Conservation (phyloP, 805 yeast genomes). For the Kodamaea sagamina region DNA sequence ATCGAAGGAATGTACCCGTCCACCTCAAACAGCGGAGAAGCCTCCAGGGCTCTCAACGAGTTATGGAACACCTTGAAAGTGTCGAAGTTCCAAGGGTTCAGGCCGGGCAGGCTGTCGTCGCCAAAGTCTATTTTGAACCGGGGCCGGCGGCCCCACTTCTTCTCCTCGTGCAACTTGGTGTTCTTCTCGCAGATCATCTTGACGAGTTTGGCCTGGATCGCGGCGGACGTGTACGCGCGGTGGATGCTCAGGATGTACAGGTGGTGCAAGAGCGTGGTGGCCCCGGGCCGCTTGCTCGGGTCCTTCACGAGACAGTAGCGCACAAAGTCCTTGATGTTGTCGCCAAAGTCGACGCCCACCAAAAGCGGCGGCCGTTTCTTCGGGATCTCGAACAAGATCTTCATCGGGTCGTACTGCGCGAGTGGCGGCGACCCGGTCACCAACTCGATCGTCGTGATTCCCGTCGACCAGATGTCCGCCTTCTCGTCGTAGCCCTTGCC, state of each 20-base stretch:
- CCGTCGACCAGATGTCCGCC: slow-evolving; percentile 95
- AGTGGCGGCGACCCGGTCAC: slow-evolving; percentile 82
- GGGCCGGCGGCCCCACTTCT: slow-evolving; percentile 5
- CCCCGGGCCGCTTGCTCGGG: slow-evolving; percentile 65
- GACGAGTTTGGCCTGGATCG: slow-evolving; percentile 26
- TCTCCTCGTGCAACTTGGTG: slow-evolving; percentile 3
- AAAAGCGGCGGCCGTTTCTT: slow-evolving; percentile 61
- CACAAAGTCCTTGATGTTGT: slow-evolving; percentile 65
- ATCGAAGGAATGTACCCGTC: neutral
- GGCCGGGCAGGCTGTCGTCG: neutral
- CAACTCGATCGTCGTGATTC: slow-evolving; percentile 87
- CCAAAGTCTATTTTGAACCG: slow-evolving; percentile 5
- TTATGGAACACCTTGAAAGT: slow-evolving; percentile 13
- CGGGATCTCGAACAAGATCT: slow-evolving; percentile 72
- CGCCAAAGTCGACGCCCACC: slow-evolving; percentile 45
- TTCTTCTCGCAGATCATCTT: slow-evolving; percentile 46
- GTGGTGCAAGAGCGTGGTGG: slow-evolving; percentile 53
- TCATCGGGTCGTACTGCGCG: slow-evolving; percentile 71
- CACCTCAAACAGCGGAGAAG: neutral
- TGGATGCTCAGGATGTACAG: slow-evolving; percentile 48
- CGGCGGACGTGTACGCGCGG: slow-evolving; percentile 12
- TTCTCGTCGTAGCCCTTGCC: slow-evolving; percentile 71
- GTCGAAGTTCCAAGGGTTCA: slow-evolving; percentile 22
- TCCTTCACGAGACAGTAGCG: slow-evolving; percentile 65
- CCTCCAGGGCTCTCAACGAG: neutral